Percentiles rank a stretch among this genome's conserved stretches.
Conservation (phyloP, 2,329 filamentous ascomycete genomes). For the Sporothrix inflata region DNA sequence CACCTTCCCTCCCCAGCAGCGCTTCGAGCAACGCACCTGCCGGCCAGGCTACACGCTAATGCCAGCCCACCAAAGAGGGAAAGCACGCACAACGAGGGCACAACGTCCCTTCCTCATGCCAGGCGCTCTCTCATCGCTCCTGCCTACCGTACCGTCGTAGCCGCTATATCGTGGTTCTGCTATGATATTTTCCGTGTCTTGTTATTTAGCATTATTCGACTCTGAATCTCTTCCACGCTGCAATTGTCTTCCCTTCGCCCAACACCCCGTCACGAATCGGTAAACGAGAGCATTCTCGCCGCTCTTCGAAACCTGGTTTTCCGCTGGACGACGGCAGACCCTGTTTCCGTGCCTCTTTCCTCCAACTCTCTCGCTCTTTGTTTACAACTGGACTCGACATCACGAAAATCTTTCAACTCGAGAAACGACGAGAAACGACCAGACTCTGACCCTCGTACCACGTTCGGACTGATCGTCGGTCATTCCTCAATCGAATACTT, state of each 20-base stretch:
- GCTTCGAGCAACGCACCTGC: conserved; percentile 19
- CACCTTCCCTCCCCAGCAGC: not conserved
- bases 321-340: not conserved
- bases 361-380: not conserved
- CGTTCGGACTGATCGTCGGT: conserved; percentile 4
- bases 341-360: not conserved
- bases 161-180: conserved; percentile 22
- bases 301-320: conserved; percentile 6
- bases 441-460: not conserved
- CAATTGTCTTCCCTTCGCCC: not conserved
- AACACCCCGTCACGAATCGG: not conserved
- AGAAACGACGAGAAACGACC: not conserved
- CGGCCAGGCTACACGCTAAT: not conserved
- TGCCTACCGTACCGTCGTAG: conserved; percentile 1
- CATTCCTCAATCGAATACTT: not conserved
- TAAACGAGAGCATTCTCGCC: conserved; percentile 2
- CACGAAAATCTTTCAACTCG: not conserved
- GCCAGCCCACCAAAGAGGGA: conserved; percentile 13
- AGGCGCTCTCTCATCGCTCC: conserved; percentile 1
- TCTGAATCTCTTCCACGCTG: not conserved
- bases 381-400: not conserved
- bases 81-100: not conserved
- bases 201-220: conserved; percentile 19
- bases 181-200: conserved; percentile 18
- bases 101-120: conserved; percentile 23